phyloP scores from a whole-genome alignment of 768 basidiomycete genomes.

The Botryobasidium botryosum region DNA sequence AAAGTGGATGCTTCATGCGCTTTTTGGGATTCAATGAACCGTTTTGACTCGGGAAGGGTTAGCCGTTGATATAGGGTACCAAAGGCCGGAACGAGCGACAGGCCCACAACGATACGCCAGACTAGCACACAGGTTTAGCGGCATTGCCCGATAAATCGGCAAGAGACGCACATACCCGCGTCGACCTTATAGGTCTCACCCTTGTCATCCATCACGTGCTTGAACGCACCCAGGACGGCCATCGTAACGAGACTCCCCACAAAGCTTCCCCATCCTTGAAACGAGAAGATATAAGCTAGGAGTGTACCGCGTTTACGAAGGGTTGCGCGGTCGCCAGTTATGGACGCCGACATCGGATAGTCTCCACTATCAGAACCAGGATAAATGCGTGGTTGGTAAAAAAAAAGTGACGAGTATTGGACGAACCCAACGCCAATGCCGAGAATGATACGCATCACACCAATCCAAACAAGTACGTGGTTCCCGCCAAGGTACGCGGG shows the following conservation, averaged over 20 bases:
- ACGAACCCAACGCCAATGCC: slow-evolving; percentile 45
- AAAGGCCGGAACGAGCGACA: slow-evolving; percentile 60
- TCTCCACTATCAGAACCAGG: no score
- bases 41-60: slow-evolving; percentile 44
- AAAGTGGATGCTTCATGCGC: slow-evolving; percentile 23
- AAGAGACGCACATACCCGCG: slow-evolving; percentile 32
- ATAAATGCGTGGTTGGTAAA: no score
- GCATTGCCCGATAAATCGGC: neutral
- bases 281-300: slow-evolving; percentile 60
- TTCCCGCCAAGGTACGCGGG: slow-evolving; percentile 27
- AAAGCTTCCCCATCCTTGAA: slow-evolving; percentile 64
- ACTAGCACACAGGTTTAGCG: slow-evolving; percentile 20
- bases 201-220: slow-evolving; percentile 40
- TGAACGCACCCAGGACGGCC: slow-evolving; percentile 47
- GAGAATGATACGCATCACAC: slow-evolving; percentile 51
- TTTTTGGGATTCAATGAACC: slow-evolving; percentile 17
- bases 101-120: slow-evolving; percentile 59
- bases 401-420: no score
- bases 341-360: slow-evolving; percentile 69
- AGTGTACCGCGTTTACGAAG: slow-evolving; percentile 52
- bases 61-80: slow-evolving; percentile 61
- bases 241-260: slow-evolving; percentile 44
- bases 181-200: slow-evolving; percentile 47
- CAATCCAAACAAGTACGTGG: neutral
- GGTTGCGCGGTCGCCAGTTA: no score